Evolutionary conservation across 768 basidiomycete genomes (phyloP).

Genomic region (Serpula lacrymans): DNA sequence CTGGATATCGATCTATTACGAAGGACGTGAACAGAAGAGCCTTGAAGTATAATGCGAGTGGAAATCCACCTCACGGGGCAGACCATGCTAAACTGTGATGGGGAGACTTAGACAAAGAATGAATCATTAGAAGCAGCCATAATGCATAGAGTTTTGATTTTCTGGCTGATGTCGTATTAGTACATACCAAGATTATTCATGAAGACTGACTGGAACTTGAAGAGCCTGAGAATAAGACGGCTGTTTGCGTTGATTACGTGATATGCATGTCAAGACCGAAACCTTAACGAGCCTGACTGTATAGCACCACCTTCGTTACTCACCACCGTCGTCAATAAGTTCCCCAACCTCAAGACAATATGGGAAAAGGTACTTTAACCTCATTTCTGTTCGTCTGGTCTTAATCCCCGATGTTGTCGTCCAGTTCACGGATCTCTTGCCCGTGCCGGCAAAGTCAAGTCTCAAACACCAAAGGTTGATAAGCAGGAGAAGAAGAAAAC

Average conservation of each 20-base stretch:
- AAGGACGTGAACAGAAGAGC: constrained; percentile 35
- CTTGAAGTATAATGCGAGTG: constrained; percentile 31
- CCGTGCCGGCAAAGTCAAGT: constrained; percentile 99
- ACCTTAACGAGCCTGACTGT: constrained; percentile 39
- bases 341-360: constrained; percentile 58
- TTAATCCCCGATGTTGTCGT: not conserved
- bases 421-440: constrained; percentile 98
- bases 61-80: constrained; percentile 21
- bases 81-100: constrained; percentile 32
- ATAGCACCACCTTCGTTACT: constrained; percentile 33
- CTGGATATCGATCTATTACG: constrained; percentile 32
- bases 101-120: not conserved
- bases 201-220: too few species aligned
- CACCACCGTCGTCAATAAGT: constrained; percentile 26
- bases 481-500: constrained; percentile 99
- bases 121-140: too few species aligned
- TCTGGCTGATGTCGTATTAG: too few species aligned
- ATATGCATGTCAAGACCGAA: too few species aligned
- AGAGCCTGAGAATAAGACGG: too few species aligned
- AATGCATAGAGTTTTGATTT: too few species aligned
- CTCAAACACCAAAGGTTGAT: constrained; percentile 96
- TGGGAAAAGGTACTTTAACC: constrained; percentile 63
- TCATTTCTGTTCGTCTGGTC: constrained; percentile 4
- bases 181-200: too few species aligned
- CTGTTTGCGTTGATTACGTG: too few species aligned